Evolutionary conservation across 345 rosid genomes (phyloP), one percentile per base, ranked within the genome.

Genomic region (Toxicodendron radicans): DNA sequence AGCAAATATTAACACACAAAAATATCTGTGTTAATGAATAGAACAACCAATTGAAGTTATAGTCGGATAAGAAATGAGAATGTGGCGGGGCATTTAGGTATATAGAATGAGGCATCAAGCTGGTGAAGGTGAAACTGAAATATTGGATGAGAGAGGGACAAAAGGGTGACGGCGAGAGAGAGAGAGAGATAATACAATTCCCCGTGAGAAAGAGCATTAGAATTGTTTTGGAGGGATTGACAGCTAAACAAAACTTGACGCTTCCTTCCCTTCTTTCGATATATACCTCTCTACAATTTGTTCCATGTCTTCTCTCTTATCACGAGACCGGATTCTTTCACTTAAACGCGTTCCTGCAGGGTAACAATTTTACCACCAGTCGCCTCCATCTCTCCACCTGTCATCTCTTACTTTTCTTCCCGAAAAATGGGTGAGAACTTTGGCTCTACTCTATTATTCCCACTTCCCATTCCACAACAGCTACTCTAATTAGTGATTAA

Each of bases 151-250:
- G 66, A 74, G 77, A 58, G 68, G 63, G 75, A 80, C 77, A 78
- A 78, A 75, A 72, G 58, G 18, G 65, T 78, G 86, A 81, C 76
- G 75, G 65, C n/a, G 70, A 74, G 76, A n/a, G 75, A 66, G 75
- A 79, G 72, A 27, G 30, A 27, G n/a, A 64, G 70, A 64, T 32
- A 13, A 17, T 62, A 51, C 21, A 20, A 16, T 27, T 49, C 73
- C 88, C 85, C 85, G 88, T 85, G 88, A 85, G 81, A 41, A 30
- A 27, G 88, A 85, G 81, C 56, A 30, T 46, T 66, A 70, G 64
- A 23, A 45, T 6, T 24, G 56, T 59, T 81, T 80, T 78, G 88
- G 85, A 85, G 77, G 85, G 79, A 85, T 80, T 85, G 76, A 81
- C 85, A 84, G 82, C 85, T 82, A 84, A 79, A 79, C 78, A 68